Base-by-base conservation (phyloP, 768 basidiomycete species). In the Sarcodon sp. region DNA sequence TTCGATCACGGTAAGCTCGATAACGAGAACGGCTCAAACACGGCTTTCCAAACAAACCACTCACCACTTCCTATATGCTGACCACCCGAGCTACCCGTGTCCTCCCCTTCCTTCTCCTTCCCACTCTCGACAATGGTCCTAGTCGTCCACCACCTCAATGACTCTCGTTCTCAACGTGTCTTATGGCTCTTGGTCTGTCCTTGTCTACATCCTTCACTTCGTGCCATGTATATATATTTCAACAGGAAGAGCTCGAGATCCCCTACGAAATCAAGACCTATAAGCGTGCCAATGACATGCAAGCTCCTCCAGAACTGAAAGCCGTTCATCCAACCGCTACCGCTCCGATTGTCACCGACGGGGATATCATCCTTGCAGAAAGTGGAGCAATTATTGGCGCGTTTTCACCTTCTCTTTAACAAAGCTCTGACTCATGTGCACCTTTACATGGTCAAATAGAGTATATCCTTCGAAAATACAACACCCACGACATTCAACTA, bases 131-230 rank as follows among this genome's bases (percentile, higher is more conserved):
- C 13, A 27, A 41, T 41, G 39, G 39, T 41, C 27, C 47, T 64
- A 39, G 39, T 57, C 27, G 51, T 75, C 7, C 73, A 74, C 49
- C 70, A 75, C 53, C 60, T 75, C 6, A 65, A 71, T 48, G 56
- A 73, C 49, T 72, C 71, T 7, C 69, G 72, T n/a, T 71, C 74
- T 6, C 71, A 72, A 51, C 62, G 72, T 16, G 59, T 76, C 41
- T 60, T 75, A 11, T 76, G 72, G 72, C 59, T 75, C 33, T 55
- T 69, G 51, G 66, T 67, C 15, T 37, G 57, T 47, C 44, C 36
- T 43, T 44, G 43, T 47, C 13, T 46, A 16, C 12, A 31, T 27
- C 9, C 35, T n/a, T 15, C 11, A 10, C 12, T 38, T 36, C 21
- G 11, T 27, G 21, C 21, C 21, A 27, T 27, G 15, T 13, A 4